Base-by-base conservation (phyloP, 1,139 yeast genomes). In the Kluyveromyces marxianus region DNA sequence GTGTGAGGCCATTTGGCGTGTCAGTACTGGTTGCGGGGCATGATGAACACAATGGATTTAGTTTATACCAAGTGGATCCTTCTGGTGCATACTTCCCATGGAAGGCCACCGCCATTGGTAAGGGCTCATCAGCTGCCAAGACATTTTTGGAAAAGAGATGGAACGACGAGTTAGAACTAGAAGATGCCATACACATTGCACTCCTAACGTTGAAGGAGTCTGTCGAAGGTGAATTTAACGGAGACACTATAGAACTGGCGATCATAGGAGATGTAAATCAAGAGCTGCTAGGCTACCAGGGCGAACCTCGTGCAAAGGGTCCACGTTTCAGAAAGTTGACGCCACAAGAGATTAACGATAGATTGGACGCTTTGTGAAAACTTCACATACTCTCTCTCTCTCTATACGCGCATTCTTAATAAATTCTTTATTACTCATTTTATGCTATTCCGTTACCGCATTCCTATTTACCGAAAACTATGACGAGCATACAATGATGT, bases 101-200 rank as follows among this genome's bases (percentile, higher is more conserved):
- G 99, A 92, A 92, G 69, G 98, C 98, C 29, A 92, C 98, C 3
- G 97, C 98, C 29, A 92, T 94, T 58, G 99, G 99, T 53, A 90
- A 89, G 65, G 95, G 96, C 29, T 81, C 96, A 4, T 81, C 81
- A 38, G 85, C 95, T 6, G 98, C 98, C 34, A 92, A 94, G 72
- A 92, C 98, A 1, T 94, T 94, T 61, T 72, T 94, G 63, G 98
- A 94, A 66, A 94, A 94, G 71, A 83, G 98, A 70, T 94, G 97
- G 97, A 90, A 89, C 62, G 95, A 89, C 55, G 95, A 92, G 64
- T 74, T 94, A 63, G 98, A 94, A 69, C 75, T 94, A 52, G 98
- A 94, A 70, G 99, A 94, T 66, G 99, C 97, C 45, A 88, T 94
- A 54, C 98, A 94, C 66, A 94, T 92, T 60, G 96, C 98, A 0